These are phyloP conservation scores for Glaciozyma martinii DNA, from an alignment of 768 basidiomycete species.

Conservation along the genomic window DNA sequence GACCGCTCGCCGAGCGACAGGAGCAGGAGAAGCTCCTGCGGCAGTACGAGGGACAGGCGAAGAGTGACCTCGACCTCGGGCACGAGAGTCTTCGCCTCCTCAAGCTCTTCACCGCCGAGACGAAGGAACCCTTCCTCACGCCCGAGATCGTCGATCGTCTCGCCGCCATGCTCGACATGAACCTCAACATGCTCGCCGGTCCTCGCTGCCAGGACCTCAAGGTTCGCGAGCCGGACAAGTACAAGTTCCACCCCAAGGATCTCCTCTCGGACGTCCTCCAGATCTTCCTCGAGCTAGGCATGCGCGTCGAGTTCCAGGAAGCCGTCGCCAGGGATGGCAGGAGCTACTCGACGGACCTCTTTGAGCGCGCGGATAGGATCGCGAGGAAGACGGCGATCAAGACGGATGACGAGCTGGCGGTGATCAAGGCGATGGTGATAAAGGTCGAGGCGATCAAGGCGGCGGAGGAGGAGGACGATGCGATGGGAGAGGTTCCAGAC, in stretches of 20 bases:
- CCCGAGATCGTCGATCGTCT: slow-evolving; percentile 91
- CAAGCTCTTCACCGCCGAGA: slow-evolving; percentile 83
- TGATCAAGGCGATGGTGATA: slow-evolving; percentile 58
- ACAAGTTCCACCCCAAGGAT: slow-evolving; percentile 73
- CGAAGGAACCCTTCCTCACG: slow-evolving; percentile 86
- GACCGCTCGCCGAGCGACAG: slow-evolving; percentile 61
- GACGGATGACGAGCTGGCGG: slow-evolving; percentile 63
- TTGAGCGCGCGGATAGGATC: slow-evolving; percentile 65
- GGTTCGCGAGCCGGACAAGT: slow-evolving; percentile 77
- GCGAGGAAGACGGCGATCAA: slow-evolving; percentile 59
- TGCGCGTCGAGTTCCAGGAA: slow-evolving; percentile 64
- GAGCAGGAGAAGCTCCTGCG: slow-evolving; percentile 73
- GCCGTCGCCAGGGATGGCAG: slow-evolving; percentile 91
- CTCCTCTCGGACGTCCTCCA: slow-evolving; percentile 79
- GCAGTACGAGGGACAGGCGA: slow-evolving; percentile 71
- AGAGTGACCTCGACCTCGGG: slow-evolving; percentile 76
- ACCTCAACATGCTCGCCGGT: slow-evolving; percentile 78
- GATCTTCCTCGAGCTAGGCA: slow-evolving; percentile 79
- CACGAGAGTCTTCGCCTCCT: slow-evolving; percentile 82
- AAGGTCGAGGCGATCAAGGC: slow-evolving; percentile 76
- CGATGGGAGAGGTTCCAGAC: slow-evolving; percentile 85
- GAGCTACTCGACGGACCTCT: slow-evolving; percentile 75
- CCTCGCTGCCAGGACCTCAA: slow-evolving; percentile 77
- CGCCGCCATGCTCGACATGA: slow-evolving; percentile 94
- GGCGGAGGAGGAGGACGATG: slow-evolving; percentile 69